Evolutionary conservation across 352 stramenopile species (phyloP).

Genomic region (Globisporangium recalcitrans): DNA sequence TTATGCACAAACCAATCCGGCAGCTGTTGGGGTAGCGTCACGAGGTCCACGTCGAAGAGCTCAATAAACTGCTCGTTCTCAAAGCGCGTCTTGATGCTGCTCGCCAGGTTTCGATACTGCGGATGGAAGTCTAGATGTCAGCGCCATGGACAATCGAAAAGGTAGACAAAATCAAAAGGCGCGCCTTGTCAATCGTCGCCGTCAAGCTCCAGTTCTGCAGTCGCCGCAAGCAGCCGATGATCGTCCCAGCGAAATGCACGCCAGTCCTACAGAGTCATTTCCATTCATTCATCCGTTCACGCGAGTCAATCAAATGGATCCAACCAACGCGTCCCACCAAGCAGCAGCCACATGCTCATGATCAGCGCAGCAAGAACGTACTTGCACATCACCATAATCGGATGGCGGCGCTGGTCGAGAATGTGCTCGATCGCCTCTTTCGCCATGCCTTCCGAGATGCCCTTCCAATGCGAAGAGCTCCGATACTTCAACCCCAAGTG

Average conservation of each 20-base stretch:
- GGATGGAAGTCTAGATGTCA: neutral
- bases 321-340: neutral
- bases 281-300: too few relatives aligned
- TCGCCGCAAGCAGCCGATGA: slow-evolving; percentile 76
- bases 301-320: neutral
- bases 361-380: slow-evolving; percentile 22
- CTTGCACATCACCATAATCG: slow-evolving; percentile 88
- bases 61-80: slow-evolving; percentile 89
- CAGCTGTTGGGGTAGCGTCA: slow-evolving; percentile 56
- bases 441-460: slow-evolving; percentile 78
- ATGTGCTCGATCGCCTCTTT: slow-evolving; percentile 86
- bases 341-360: neutral
- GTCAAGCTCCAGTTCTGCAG: slow-evolving; percentile 86
- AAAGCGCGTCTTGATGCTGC: slow-evolving; percentile 82
- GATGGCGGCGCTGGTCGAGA: slow-evolving; percentile 68
- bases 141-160: neutral
- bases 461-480: slow-evolving; percentile 51
- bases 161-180: neutral
- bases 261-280: slow-evolving; percentile 42
- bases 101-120: slow-evolving; percentile 83
- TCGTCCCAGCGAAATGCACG: slow-evolving; percentile 69
- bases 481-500: slow-evolving; percentile 82
- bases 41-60: slow-evolving; percentile 61
- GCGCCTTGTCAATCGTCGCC: slow-evolving; percentile 82
- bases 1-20: slow-evolving; percentile 80